These are phyloP conservation scores for Pestalotiopsis sp. DNA, from an alignment of 2,329 filamentous ascomycete species.

Conservation along the genomic window DNA sequence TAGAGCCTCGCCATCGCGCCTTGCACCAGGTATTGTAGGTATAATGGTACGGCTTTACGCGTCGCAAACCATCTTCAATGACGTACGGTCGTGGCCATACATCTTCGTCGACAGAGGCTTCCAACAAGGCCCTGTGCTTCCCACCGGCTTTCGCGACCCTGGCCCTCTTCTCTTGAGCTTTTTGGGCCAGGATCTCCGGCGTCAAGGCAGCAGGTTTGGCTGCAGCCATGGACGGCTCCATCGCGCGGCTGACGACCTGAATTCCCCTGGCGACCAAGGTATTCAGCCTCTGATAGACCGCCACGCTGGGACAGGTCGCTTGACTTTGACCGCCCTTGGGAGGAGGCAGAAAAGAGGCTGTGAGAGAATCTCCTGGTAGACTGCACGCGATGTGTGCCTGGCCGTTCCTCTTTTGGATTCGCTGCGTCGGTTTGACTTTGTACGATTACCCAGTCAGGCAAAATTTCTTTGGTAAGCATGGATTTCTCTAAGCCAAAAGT, in stretches of 20 bases:
- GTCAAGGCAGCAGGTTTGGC: neutral
- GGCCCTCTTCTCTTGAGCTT: conserved; percentile 13
- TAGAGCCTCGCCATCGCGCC: conserved; percentile 84
- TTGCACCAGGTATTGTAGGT: conserved; percentile 97
- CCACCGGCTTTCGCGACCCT: conserved; percentile 16
- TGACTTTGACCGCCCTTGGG: too few relatives aligned
- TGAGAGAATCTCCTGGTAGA: neutral
- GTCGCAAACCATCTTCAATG: conserved; percentile 79
- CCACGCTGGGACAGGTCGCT: neutral
- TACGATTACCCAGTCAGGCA: neutral
- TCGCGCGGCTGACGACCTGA: conserved; percentile 5
- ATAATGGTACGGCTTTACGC: conserved; percentile 84
- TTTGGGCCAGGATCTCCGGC: neutral
- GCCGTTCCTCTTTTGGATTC: neutral
- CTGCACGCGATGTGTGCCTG: neutral
- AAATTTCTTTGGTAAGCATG: neutral
- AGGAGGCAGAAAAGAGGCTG: too few relatives aligned
- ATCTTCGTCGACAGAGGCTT: conserved; percentile 33
- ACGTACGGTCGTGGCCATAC: conserved; percentile 72
- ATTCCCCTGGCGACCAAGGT: conserved; percentile 7
- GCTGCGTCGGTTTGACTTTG: neutral
- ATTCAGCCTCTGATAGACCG: conserved; percentile 1
- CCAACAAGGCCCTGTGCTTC: conserved; percentile 15
- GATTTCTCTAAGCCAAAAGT: neutral
- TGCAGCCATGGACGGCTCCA: conserved; percentile 1